A percentile compares a stretch with the other conserved stretches of the same genome.
Conservation (phyloP, 768 basidiomycete species). For the Leucosporidium scottii region DNA sequence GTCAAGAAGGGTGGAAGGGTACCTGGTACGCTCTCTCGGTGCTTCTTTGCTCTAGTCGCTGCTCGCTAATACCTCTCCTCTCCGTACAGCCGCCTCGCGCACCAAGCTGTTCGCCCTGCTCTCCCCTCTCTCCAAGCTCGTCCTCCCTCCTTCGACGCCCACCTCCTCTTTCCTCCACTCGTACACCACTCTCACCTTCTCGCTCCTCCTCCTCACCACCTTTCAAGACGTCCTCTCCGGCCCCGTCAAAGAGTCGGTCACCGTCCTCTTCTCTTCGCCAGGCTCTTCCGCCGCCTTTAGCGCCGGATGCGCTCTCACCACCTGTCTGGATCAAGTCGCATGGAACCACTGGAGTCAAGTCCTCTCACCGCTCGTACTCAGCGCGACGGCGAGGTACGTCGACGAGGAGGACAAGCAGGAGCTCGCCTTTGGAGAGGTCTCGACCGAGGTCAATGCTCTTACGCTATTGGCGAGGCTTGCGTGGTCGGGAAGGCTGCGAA, state of each 20-base stretch:
- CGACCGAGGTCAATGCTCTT: constrained; percentile 41
- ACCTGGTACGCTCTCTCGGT: neutral
- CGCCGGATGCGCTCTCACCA: constrained; percentile 20
- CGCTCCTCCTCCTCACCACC: constrained; percentile 29
- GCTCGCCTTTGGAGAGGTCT: constrained; percentile 36
- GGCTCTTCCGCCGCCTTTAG: constrained; percentile 40
- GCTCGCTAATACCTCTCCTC: neutral
- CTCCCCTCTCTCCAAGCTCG: constrained; percentile 6
- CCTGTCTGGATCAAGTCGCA: constrained; percentile 9
- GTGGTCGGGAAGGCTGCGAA: constrained; percentile 37
- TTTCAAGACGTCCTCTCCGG: constrained; percentile 39
- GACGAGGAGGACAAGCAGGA: constrained; percentile 2
- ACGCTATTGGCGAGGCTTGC: constrained; percentile 41
- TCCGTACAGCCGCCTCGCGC: constrained; percentile 1
- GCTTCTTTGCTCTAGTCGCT: too few relatives aligned
- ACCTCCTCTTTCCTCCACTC: constrained; percentile 9
- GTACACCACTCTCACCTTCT: constrained; percentile 8
- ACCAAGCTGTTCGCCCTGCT: constrained; percentile 26
- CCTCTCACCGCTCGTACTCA: constrained; percentile 14
- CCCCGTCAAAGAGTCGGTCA: constrained; percentile 39
- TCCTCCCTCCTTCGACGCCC: neutral
- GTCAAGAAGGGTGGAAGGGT: constrained; percentile 14
- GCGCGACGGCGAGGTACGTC: constrained; percentile 27
- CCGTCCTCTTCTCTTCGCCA: constrained; percentile 39
- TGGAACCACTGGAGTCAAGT: constrained; percentile 20